Conservation (phyloP, 768 basidiomycete species). For the Termitomyces sp. region DNA sequence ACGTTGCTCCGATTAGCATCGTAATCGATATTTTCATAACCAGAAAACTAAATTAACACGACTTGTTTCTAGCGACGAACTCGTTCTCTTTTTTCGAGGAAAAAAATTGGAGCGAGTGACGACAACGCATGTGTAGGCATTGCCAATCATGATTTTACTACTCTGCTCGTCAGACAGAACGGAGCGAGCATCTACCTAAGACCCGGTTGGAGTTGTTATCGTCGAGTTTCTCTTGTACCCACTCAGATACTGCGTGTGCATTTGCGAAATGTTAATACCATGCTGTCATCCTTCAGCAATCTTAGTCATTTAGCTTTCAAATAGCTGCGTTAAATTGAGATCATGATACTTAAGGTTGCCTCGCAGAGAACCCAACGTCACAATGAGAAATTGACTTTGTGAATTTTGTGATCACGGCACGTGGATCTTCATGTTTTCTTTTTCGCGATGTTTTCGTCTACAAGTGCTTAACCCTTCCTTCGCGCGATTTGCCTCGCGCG, state of each 20-base stretch:
- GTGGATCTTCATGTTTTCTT: slow-evolving; percentile 1
- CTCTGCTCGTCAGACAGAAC: not conserved
- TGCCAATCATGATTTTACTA: not conserved
- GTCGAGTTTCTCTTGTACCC: not conserved
- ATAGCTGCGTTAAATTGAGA: too few species aligned
- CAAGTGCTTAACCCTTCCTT: slow-evolving; percentile 3
- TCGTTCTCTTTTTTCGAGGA: not conserved
- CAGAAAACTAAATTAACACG: slow-evolving; percentile 34
- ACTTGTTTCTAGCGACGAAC: slow-evolving; percentile 32
- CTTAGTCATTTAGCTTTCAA: not conserved
- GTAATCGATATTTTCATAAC: not conserved
- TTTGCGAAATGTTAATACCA: not conserved
- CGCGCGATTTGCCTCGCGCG: slow-evolving; percentile 5
- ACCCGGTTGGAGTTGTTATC: too few species aligned
- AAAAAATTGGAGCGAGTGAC: not conserved
- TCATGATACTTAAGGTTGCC: not conserved
- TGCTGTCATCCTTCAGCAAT: not conserved
- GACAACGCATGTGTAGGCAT: not conserved
- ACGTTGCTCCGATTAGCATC: not conserved
- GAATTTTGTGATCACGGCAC: not conserved
- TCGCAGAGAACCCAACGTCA: too few species aligned
- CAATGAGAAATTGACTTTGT: too few species aligned
- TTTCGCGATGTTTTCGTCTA: not conserved
- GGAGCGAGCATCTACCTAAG: not conserved
- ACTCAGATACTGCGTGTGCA: not conserved